Base-by-base conservation (phyloP, 768 basidiomycete species). In the Myochromella boudieri region DNA sequence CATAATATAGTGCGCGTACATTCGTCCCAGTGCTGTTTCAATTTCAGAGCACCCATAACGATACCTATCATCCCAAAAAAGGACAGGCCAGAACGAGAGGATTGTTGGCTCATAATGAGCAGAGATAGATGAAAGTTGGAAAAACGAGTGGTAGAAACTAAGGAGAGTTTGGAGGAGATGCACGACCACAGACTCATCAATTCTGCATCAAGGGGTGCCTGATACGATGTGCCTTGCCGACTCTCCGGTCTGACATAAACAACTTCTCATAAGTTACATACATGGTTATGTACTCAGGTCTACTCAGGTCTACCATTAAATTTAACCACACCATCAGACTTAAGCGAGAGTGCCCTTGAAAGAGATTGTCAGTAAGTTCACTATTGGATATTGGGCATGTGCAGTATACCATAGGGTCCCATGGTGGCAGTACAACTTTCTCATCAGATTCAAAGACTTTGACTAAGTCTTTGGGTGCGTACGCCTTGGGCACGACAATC, bases 321-420 rank as follows among this genome's bases (percentile, higher is more conserved):
- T 22, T 20, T 9, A 5, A n/a, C 21, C 18, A 48, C 24, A 20
- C n/a, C n/a, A 29, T 8, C n/a, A 31, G 18, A 9, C 18, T 57
- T 45, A 60, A 12, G 60, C 61, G 32, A 60, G 48, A 33, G 58
- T 46, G 33, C 58, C 55, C 55, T 59, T 11, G 22, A 46, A 4
- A 18, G 39, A 38, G 10, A 27, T 39, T 7, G 11, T 25, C 22
- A 32, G 25, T 29, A 42, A 33, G 31, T 21, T 42, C 28, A 10
- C n/a, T 17, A 37, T 15, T 44, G 12, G 17, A 14, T 14, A 27
- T 31, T 29, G 24, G 2, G 10, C 40, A 26, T 8, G 7, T 22
- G 0, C 0, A 11, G 63, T 76, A 34, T 46, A 85, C 90, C 88
- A 92, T 87, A 3, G 91, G 90, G 64, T 97, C 95, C 93, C 93